Evolutionary conservation across 192 early-diverging fungal species (phyloP), one percentile per base, ranked within the genome.

Genomic region (Linnemannia zychae): DNA sequence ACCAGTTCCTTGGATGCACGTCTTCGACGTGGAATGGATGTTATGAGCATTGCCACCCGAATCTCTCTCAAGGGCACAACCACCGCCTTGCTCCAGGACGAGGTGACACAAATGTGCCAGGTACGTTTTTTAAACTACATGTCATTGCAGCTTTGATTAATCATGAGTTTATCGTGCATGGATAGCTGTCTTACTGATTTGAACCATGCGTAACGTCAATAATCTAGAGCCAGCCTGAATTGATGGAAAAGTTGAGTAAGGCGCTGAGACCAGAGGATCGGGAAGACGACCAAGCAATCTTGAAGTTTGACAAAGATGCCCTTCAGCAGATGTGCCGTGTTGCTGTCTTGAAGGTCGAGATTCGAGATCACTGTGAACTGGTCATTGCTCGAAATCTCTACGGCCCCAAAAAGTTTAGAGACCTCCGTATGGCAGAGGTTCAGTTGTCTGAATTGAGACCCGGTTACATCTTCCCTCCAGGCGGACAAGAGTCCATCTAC

Each of bases 401-500:
- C n/a, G 82, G 82, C 0, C 77, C 82, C 31, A 84, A 84, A 72
- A 84, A 84, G 68, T 84, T 84, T 38, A 76, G 82, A 7, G 82
- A 84, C 40, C 67, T 84, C 17, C 77, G 82, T 34, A 84, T 79
- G 82, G 67, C 82, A 12, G 77, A 78, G 33, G 82, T 84, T 60
- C 82, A 84, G 48, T 33, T 84, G 31, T 78, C 82, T 20, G 82
- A 84, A 18, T 74, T 84, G 2, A 74, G 76, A 66, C 57, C 76
- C 13, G 77, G 77, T 11, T 84, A 84, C 60, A 60, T 84, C 52
- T 84, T 84, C 37, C 82, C 82, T 9, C 82, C 82, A 4, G 82
- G 82, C 28, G 82, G 82, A 11, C 82, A 84, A 46, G 82, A 84
- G 38, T 84, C 82, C 20, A 84, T 84, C 69, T 84, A 84, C 53